These are phyloP conservation scores for Acacia melanoxylon DNA, from an alignment of 306 rosid species.

Conservation along the genomic window DNA sequence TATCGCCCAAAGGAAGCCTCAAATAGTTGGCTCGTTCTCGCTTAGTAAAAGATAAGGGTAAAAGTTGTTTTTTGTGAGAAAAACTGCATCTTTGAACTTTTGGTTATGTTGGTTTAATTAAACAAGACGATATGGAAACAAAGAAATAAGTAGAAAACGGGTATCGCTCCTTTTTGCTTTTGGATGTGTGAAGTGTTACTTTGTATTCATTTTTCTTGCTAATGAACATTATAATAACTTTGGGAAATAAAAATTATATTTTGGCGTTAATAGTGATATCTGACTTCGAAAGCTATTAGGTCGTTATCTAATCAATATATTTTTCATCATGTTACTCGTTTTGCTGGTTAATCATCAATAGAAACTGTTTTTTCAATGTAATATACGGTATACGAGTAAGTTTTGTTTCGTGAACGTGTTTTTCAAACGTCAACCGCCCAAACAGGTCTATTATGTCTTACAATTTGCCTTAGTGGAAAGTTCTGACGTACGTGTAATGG, in stretches of 20 bases:
- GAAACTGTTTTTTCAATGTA: no score
- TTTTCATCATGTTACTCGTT: not conserved
- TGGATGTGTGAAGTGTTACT: not conserved
- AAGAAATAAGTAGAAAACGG: not conserved
- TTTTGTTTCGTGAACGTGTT: no score
- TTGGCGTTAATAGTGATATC: conserved; percentile 9
- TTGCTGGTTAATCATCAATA: not conserved
- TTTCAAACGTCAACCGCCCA: no score
- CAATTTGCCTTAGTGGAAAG: not conserved
- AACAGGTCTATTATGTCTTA: not conserved
- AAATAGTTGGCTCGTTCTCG: not conserved
- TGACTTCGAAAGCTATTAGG: not conserved
- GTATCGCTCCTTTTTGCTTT: not conserved
- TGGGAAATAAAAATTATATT: not conserved
- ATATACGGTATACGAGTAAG: no score
- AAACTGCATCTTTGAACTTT: not conserved
- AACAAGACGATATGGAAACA: not conserved
- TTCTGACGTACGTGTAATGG: conserved; percentile 17
- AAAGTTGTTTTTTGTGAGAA: not conserved
- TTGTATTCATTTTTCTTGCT: conserved; percentile 5
- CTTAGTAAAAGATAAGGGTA: not conserved
- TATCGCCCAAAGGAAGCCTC: not conserved
- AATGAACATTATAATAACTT: not conserved
- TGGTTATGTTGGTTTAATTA: not conserved
- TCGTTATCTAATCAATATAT: not conserved